These are phyloP conservation scores for Allomyces arbusculus DNA, from an alignment of 192 early-diverging fungal species.

Conservation along the genomic window DNA sequence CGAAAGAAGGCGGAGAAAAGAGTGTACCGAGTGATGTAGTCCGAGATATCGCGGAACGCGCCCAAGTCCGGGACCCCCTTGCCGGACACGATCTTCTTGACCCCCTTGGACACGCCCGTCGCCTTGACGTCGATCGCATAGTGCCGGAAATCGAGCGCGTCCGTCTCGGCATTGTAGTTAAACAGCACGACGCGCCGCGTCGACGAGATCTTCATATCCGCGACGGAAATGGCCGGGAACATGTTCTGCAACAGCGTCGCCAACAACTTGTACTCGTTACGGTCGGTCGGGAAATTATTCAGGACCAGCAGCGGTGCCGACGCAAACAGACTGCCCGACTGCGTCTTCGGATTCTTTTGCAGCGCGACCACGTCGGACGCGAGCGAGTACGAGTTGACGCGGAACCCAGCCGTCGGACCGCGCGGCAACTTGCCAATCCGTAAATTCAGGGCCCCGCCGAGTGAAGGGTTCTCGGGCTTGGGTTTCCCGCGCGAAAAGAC, in stretches of 20 bases:
- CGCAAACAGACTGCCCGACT: constrained; percentile 51
- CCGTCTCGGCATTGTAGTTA: constrained; percentile 68
- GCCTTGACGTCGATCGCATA: constrained; percentile 72
- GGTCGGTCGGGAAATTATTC: constrained; percentile 24
- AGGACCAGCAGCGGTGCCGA: constrained; percentile 51
- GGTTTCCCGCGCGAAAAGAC: constrained; percentile 51
- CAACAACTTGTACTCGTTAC: constrained; percentile 72
- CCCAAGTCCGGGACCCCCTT: constrained; percentile 54
- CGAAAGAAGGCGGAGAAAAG: neutral
- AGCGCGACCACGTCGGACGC: constrained; percentile 59
- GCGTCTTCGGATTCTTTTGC: constrained; percentile 52
- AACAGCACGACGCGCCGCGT: constrained; percentile 81
- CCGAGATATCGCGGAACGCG: constrained; percentile 71
- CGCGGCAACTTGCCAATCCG: constrained; percentile 68
- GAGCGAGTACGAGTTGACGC: constrained; percentile 58
- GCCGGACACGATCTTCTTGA: constrained; percentile 60
- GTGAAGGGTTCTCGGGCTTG: neutral
- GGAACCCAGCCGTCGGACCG: constrained; percentile 82
- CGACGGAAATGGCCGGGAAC: constrained; percentile 87
- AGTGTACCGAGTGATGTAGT: constrained; percentile 57
- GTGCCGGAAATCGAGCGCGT: constrained; percentile 79
- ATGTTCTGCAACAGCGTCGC: constrained; percentile 88
- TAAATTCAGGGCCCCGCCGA: constrained; percentile 39
- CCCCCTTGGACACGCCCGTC: constrained; percentile 72
- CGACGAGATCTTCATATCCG: constrained; percentile 77